A percentile compares a stretch with the other conserved stretches of the same genome.
These are phyloP conservation scores for Fistulinella prunicolor DNA, from an alignment of 768 basidiomycete species.

Conservation along the genomic window DNA sequence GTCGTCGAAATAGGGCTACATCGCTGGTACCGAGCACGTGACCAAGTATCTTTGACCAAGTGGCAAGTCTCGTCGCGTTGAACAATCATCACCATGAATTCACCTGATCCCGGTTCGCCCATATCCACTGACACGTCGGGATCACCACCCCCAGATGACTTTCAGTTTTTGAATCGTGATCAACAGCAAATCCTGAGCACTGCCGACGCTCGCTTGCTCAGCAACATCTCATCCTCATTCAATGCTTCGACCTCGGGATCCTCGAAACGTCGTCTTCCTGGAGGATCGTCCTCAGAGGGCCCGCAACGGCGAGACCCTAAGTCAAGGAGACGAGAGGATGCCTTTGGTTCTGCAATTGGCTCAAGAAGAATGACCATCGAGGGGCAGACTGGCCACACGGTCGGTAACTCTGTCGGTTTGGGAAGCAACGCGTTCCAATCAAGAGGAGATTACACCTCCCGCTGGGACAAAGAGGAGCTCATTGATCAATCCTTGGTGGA, in stretches of 20 bases:
- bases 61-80: not conserved
- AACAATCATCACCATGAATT: constrained; percentile 29
- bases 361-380: constrained; percentile 26
- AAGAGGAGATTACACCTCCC: constrained; percentile 38
- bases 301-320: constrained; percentile 50
- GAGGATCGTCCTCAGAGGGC: constrained; percentile 41
- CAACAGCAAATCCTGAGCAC: constrained; percentile 23
- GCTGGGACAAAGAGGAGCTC: constrained; percentile 55
- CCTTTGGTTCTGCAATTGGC: constrained; percentile 20
- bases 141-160: constrained; percentile 37
- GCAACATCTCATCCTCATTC: constrained; percentile 20
- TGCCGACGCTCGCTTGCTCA: constrained; percentile 20
- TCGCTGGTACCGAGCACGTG: constrained; percentile 20
- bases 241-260: constrained; percentile 27
- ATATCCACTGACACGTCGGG: constrained; percentile 37
- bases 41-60: not conserved
- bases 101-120: constrained; percentile 37
- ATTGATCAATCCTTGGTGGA: constrained; percentile 50
- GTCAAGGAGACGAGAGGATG: constrained; percentile 47
- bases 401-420: constrained; percentile 6
- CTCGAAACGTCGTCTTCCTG: constrained; percentile 53
- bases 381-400: constrained; percentile 15
- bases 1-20: too few relatives aligned
- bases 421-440: constrained; percentile 23
- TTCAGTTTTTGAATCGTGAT: constrained; percentile 30